Conservation (phyloP, 129 eudicot genomes). For the Smallanthus sonchifolius region DNA sequence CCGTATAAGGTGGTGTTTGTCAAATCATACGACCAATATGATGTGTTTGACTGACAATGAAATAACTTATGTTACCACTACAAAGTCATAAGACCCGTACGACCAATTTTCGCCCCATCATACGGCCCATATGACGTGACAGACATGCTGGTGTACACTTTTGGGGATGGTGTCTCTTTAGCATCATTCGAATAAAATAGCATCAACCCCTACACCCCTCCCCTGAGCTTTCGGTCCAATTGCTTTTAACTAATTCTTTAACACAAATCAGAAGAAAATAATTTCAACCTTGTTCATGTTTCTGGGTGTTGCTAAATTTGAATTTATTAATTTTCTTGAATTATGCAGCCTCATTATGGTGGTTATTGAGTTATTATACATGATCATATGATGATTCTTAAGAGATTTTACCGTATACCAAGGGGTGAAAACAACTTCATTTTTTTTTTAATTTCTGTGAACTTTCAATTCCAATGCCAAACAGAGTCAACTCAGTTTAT, state of each 20-base stretch:
- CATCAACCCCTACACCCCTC: too few relatives aligned
- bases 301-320: neutral
- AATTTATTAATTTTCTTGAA: neutral
- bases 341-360: neutral
- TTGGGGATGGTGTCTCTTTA: too few relatives aligned
- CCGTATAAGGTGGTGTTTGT: too few relatives aligned
- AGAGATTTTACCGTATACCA: neutral
- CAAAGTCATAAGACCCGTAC: too few relatives aligned
- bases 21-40: too few relatives aligned
- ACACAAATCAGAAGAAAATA: neutral
- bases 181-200: neutral
- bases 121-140: too few relatives aligned
- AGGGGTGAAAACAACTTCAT: neutral
- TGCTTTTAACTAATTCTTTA: neutral
- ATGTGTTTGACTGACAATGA: too few relatives aligned
- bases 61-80: too few relatives aligned
- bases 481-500: constrained; percentile 6
- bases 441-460: neutral
- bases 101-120: too few relatives aligned
- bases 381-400: neutral
- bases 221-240: neutral
- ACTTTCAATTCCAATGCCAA: neutral
- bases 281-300: neutral
- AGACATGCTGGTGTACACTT: too few relatives aligned
- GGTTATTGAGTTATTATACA: neutral